phyloP scores from a whole-genome alignment of 2,329 filamentous ascomycete species.

The Xylariaceae sp. region DNA sequence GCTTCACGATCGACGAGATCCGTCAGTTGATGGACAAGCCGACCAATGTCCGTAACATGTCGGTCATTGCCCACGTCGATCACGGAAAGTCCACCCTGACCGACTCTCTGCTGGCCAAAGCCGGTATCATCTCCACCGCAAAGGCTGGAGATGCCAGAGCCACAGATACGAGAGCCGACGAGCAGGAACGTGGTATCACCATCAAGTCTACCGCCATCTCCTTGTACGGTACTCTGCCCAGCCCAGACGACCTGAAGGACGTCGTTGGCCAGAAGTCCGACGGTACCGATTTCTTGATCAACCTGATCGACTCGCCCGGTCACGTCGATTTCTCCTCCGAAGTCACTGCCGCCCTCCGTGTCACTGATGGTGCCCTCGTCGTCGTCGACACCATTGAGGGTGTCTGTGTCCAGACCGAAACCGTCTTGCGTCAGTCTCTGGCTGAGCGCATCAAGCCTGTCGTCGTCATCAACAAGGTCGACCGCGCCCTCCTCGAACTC shows the following conservation, averaged over 20 bases:
- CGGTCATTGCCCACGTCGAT: constrained; percentile 99
- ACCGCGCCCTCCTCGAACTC: constrained; percentile 97
- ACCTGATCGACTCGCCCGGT: constrained; percentile 99
- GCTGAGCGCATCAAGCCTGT: constrained; percentile 99
- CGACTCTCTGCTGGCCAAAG: constrained; percentile 98
- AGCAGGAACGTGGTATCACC: constrained; percentile 99
- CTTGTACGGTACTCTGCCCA: constrained; percentile 80
- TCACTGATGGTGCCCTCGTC: constrained; percentile 98
- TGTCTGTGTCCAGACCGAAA: constrained; percentile 99
- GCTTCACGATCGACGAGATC: constrained; percentile 98
- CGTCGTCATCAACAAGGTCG: constrained; percentile 99
- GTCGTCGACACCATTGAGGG: constrained; percentile 99
- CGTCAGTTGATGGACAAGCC: constrained; percentile 71
- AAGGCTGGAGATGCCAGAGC: constrained; percentile 96
- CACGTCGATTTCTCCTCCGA: constrained; percentile 99
- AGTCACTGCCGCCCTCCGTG: constrained; percentile 98
- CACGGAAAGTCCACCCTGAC: constrained; percentile 99
- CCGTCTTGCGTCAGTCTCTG: constrained; percentile 96
- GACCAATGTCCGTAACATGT: constrained; percentile 87
- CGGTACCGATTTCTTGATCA: constrained; percentile 98
- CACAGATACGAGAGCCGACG: constrained; percentile 94
- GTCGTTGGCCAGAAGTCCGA: constrained; percentile 83
- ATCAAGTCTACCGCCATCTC: constrained; percentile 99
- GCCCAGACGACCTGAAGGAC: constrained; percentile 89
- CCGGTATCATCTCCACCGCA: constrained; percentile 96